Evolutionary conservation across 768 basidiomycete species (phyloP), one percentile per base, ranked within the genome.

Genomic region (Russula dissimulans): DNA sequence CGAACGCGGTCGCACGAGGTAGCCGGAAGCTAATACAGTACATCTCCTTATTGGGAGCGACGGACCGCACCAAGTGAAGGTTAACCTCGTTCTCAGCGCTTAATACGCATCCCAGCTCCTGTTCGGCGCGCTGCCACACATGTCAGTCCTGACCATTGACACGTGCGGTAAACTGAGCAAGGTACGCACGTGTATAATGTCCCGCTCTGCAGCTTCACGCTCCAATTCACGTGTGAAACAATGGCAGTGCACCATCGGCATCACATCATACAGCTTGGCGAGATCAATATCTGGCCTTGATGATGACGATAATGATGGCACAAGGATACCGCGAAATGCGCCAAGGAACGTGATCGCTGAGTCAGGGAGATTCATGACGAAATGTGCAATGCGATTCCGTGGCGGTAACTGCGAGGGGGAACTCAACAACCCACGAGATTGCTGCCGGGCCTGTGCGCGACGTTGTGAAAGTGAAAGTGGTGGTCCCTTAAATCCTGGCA

Each of bases 331-430:
- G 4, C 82, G 81, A 76, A 91, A 97, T 1, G 91, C 90, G 68
- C 89, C 89, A 54, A 99, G 78, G 74, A 98, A 97, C 39, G 81
- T 78, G 56, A 97, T 83, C 0, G 95, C 97, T 29, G 87, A 86
- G 66, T 91, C 93, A 3, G 97, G 97, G 18, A 99, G 78, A 72
- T 99, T 99, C 94, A 99, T 95, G n/a, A 97, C 87, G 69, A 91
- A 94, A 70, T 97, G 95, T 12, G 83, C 74, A 64, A 97, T 83
- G 46, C 79, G 74, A 57, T 72, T 76, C 59, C 88, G 82, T 41
- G 76, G 70, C 8, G 71, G 74, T 46, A n/a, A 66, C 22, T 18
- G 54, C 14, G 45, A 38, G 31, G 62, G 43, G 8, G n/a, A 26
- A 26, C 22, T 2, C 22, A 26, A 26, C 22, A 26, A 26, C 22